Base-by-base conservation (phyloP, 176 grass and related monocot genomes). In the Juncus effusus region DNA sequence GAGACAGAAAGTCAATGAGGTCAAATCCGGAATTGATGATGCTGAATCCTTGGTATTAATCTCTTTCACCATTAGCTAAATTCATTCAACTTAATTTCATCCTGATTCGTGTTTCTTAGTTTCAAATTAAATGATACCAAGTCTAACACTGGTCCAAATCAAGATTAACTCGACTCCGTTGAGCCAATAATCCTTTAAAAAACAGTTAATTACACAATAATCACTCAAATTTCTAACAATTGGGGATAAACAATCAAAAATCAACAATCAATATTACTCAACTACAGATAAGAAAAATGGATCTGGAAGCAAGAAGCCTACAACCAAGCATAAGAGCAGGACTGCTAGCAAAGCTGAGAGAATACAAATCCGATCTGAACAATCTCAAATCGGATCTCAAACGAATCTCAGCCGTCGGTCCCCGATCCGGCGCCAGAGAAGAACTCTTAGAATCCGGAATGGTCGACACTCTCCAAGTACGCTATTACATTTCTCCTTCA, bases 301-400 rank as follows among this genome's bases (percentile, higher is more conserved):
- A 99, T 86, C 80, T 93, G 53, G 94, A 99, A 69, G 94, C 88
- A 60, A 93, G 94, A 83, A 99, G 75, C 56, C 84, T 90, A 54
- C 94, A 90, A 59, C 94, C 85, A 2, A 99, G 94, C 5, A 10
- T 90, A 16, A 93, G 82, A 78, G 89, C 81, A 13, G 88, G 85
- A 12, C 70, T 93, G 47, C 76, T 93, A 54, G 88, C 89, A 3
- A 99, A 99, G 62, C 76, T 93, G 51, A 85, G 85, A 75, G 94
- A 99, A 54, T 99, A 99, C 77, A 99, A 87, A 65, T 99, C 85
- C 3, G 94, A 93, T 85, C 85, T 99, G 67, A 93, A 80, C 78
- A 99, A 90, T 61, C 73, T 93, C 10, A 99, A 99, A 74, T 77
- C 80, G 14, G 62, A 85, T 0, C 63, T 99, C 59, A 99, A 99